Base-by-base conservation (phyloP, 345 rosid genomes). In the Eucalyptus pauciflora region DNA sequence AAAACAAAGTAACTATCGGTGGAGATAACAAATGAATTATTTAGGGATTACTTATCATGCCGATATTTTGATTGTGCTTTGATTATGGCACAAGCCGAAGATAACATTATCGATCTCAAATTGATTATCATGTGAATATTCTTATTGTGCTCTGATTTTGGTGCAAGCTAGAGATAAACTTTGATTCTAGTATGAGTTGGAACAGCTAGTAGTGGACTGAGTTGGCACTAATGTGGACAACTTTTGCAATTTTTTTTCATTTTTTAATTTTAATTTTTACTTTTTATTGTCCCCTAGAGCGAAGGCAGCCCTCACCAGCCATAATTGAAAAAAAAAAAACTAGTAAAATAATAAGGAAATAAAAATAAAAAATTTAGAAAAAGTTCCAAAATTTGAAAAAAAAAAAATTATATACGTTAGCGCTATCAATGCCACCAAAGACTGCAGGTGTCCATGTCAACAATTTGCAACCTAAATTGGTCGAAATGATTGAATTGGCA, bases 271-370 rank as follows among this genome's bases (percentile, higher is more conserved):
- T 29, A 2, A 12, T 29, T 64, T 60, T 60, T 60, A 1, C 27
- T n/a, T 25, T 62, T 64, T 2, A 64, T 64, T 64, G 71, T 64
- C 37, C 69, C n/a, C 69, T 60, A 0, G 2, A 60, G 15, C 0
- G 10, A n/a, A 6, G 71, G 37, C 5, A 2, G 0, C 37, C 33
- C 71, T 64, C 16, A 12, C 15, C 0, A 13, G 8, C 69, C 16
- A 60, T 13, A 27, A 60, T 11, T 5, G 8, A 29, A 29, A 64
- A 64, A 29, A n/a, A n/a, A 4, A 52, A 52, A 1, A 49, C 8
- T 5, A 64, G 14, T 13, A n/a, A 64, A 64, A 29, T 0, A 64
- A 52, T 3, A 52, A 52, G 24, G 7, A 52, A 18, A 52, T 52
- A 18, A 58, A 54, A 25, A 10, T 0, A 60, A 58, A 24, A 58